Evolutionary conservation across 371 early-diverging fungal genomes (phyloP).

Genomic region (Mortierella polycephala): DNA sequence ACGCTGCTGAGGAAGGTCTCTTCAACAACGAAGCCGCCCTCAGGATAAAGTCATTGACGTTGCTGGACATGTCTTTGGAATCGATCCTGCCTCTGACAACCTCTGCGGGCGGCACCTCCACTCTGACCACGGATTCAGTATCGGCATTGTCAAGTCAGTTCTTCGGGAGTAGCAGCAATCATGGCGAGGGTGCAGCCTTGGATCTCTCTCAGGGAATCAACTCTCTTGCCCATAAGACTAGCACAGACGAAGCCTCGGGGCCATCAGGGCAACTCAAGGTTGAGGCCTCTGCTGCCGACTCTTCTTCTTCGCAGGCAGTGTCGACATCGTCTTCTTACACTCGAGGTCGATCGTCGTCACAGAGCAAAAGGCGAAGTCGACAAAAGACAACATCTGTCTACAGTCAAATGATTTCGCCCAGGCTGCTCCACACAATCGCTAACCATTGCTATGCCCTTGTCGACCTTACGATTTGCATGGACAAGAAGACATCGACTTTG

Average conservation of each 20-base stretch:
- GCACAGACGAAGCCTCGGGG: slow-evolving; percentile 8
- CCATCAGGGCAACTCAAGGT: slow-evolving; percentile 17
- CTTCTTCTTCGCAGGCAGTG: slow-evolving; percentile 10
- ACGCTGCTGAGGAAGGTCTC: slow-evolving; percentile 36
- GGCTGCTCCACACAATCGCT: slow-evolving; percentile 48
- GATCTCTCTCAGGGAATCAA: slow-evolving; percentile 41
- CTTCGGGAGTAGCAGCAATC: slow-evolving; percentile 40
- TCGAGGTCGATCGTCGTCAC: slow-evolving; percentile 1
- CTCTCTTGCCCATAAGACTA: slow-evolving; percentile 8
- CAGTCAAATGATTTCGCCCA: slow-evolving; percentile 47
- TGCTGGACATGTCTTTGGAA: slow-evolving; percentile 40
- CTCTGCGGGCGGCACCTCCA: slow-evolving; percentile 13
- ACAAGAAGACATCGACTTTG: slow-evolving; percentile 11
- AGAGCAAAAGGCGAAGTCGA: slow-evolving; percentile 31
- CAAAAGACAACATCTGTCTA: slow-evolving; percentile 53
- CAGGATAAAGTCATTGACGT: slow-evolving; percentile 45
- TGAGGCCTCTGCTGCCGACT: slow-evolving; percentile 1
- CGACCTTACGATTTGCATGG: slow-evolving; percentile 50
- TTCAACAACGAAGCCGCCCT: slow-evolving; percentile 51
- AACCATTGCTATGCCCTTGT: slow-evolving; percentile 47
- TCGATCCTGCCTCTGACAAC: slow-evolving; percentile 21
- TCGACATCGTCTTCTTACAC: slow-evolving; percentile 17
- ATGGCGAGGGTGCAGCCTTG: slow-evolving; percentile 6
- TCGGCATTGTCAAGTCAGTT: slow-evolving; percentile 22
- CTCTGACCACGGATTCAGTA: slow-evolving; percentile 3